These are phyloP conservation scores for Wickerhamomyces sp. DNA, from an alignment of 1,139 yeast genomes.

Conservation along the genomic window DNA sequence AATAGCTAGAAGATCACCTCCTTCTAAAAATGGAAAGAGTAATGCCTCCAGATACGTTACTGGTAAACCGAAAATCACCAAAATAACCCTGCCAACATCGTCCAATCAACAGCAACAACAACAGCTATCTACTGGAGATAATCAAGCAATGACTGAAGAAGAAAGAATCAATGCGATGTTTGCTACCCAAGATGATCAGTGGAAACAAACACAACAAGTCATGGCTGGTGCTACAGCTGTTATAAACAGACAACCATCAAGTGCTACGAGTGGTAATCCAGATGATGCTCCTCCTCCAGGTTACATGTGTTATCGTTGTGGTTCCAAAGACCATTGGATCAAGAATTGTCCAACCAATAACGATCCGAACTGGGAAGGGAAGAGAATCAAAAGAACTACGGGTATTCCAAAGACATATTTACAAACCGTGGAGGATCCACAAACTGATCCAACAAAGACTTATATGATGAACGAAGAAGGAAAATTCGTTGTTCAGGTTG, in stretches of 20 bases:
- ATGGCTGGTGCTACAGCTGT: conserved; percentile 75
- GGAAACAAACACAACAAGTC: conserved; percentile 92
- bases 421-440: conserved; percentile 66
- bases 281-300: conserved; percentile 82
- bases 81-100: conserved; percentile 29
- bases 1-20: conserved; percentile 75
- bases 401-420: conserved; percentile 96
- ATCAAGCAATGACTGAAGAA: conserved; percentile 63
- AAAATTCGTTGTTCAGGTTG: conserved; percentile 89
- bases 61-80: conserved; percentile 66
- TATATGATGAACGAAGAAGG: conserved; percentile 93
- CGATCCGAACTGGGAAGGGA: conserved; percentile 93
- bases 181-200: conserved; percentile 84
- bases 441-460: conserved; percentile 63
- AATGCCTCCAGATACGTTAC: conserved; percentile 76
- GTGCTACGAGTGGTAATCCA: conserved; percentile 33
- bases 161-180: conserved; percentile 89
- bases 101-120: conserved; percentile 16
- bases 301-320: conserved; percentile 93
- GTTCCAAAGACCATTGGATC: conserved; percentile 95
- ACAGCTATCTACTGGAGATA: conserved; percentile 22
- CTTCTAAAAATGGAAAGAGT: conserved; percentile 55
- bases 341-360: conserved; percentile 91
- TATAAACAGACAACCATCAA: conserved; percentile 40
- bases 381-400: conserved; percentile 84